These are phyloP conservation scores for Ceratobasidium sp. DNA, from an alignment of 1,284 basidiomycete genomes.

Conservation along the genomic window DNA sequence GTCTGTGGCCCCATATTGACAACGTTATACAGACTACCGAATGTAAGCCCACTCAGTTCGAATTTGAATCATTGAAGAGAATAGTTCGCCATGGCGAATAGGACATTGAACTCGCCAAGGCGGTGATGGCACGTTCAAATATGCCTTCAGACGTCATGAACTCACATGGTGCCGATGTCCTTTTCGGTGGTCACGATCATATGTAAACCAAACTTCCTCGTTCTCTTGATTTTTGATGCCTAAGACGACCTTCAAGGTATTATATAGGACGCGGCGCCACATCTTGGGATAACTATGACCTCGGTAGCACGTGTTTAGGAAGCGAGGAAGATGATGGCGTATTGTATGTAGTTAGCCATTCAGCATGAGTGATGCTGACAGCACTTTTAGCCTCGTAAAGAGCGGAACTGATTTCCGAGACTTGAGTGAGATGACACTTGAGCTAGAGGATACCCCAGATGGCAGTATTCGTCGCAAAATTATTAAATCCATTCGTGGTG, in stretches of 20 bases:
- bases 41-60: conserved; percentile 54
- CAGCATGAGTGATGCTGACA: neutral
- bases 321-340: conserved; percentile 78
- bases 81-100: conserved; percentile 46
- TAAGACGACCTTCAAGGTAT: conserved; percentile 49
- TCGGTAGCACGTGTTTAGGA: conserved; percentile 65
- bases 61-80: neutral
- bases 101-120: conserved; percentile 74
- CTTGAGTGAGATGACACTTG: conserved; percentile 74
- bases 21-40: conserved; percentile 57
- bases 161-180: conserved; percentile 81
- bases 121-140: conserved; percentile 58
- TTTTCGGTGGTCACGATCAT: conserved; percentile 93
- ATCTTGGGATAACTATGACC: conserved; percentile 75
- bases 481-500: conserved; percentile 71
- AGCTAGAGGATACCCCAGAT: conserved; percentile 65
- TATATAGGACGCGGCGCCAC: conserved; percentile 79
- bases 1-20: neutral
- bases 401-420: conserved; percentile 93
- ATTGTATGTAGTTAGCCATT: conserved; percentile 53
- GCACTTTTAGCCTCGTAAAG: conserved; percentile 64
- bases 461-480: conserved; percentile 72
- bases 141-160: conserved; percentile 57
- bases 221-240: too few species aligned
- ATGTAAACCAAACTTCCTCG: conserved; percentile 52